Evolutionary conservation across 192 early-diverging fungal species (phyloP).

Genomic region (Geosiphon pyriformis): DNA sequence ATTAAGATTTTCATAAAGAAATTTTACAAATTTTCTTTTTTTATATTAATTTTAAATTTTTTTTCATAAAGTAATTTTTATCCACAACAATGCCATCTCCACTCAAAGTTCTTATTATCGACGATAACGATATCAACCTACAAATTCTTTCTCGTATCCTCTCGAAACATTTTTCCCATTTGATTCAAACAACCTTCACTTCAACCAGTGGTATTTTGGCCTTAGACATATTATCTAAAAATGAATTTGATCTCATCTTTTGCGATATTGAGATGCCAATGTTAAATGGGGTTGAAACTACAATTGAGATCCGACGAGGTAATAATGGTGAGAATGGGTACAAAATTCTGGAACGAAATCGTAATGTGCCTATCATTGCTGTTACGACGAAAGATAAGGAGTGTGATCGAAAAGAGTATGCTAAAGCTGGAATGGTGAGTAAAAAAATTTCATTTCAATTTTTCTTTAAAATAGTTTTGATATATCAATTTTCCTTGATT

Average conservation of each 20-base stretch:
- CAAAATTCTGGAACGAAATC: constrained; percentile 44
- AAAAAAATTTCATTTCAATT: constrained; percentile 39
- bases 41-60: too few species aligned
- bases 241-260: constrained; percentile 52
- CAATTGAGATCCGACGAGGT: constrained; percentile 46
- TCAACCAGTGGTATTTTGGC: constrained; percentile 45
- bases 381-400: constrained; percentile 53
- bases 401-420: constrained; percentile 46
- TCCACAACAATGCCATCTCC: too few species aligned
- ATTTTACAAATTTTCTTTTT: too few species aligned
- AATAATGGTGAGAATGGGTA: constrained; percentile 26
- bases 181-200: constrained; percentile 36
- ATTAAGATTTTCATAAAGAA: too few species aligned
- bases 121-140: constrained; percentile 66
- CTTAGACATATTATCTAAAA: constrained; percentile 38
- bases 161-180: constrained; percentile 42
- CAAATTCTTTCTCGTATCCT: constrained; percentile 52
- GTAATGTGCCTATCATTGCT: constrained; percentile 54
- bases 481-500: background rate
- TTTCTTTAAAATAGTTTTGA: background rate
- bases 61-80: too few species aligned
- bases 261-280: constrained; percentile 68
- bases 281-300: constrained; percentile 55
- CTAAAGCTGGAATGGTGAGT: constrained; percentile 51
- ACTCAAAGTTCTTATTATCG: constrained; percentile 51